Evolutionary conservation across 2,329 filamentous ascomycete species (phyloP).

Genomic region (Mycosphaerella arachidis): DNA sequence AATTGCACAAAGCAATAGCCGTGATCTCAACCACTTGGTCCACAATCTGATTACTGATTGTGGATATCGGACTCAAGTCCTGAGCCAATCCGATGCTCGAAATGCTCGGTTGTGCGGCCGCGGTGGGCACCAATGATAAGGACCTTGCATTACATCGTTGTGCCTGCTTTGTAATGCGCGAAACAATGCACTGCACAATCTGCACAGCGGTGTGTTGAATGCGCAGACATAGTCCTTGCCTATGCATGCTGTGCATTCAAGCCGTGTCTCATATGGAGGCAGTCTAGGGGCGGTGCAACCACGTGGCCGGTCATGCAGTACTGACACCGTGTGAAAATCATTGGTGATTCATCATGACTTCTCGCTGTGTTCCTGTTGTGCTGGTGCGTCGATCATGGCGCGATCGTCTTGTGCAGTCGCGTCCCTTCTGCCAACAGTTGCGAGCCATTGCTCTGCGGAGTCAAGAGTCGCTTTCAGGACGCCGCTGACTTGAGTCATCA

Average conservation of each 20-base stretch:
- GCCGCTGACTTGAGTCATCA: constrained; percentile 85
- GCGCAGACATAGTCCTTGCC: background rate
- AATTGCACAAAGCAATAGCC: background rate
- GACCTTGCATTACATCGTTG: background rate
- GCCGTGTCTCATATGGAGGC: background rate
- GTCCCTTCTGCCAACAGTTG: constrained; percentile 37
- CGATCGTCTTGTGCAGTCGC: constrained; percentile 3
- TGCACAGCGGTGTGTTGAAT: background rate
- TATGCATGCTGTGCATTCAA: background rate
- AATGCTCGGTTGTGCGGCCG: too few species aligned
- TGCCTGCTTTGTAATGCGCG: background rate
- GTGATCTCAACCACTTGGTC: background rate
- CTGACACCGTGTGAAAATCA: background rate
- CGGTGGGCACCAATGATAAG: too few species aligned
- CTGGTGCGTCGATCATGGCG: constrained; percentile 14
- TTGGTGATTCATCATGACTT: constrained; percentile 8
- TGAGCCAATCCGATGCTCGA: too few species aligned
- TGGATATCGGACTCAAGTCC: background rate
- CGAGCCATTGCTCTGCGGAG: constrained; percentile 88
- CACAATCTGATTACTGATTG: background rate
- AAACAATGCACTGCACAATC: background rate
- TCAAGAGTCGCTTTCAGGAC: constrained; percentile 85
- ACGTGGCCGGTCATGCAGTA: background rate
- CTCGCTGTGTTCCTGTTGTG: constrained; percentile 9
- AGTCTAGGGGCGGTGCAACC: background rate